phyloP scores from a whole-genome alignment of 306 rosid species.

The Inga leiocalycina region DNA sequence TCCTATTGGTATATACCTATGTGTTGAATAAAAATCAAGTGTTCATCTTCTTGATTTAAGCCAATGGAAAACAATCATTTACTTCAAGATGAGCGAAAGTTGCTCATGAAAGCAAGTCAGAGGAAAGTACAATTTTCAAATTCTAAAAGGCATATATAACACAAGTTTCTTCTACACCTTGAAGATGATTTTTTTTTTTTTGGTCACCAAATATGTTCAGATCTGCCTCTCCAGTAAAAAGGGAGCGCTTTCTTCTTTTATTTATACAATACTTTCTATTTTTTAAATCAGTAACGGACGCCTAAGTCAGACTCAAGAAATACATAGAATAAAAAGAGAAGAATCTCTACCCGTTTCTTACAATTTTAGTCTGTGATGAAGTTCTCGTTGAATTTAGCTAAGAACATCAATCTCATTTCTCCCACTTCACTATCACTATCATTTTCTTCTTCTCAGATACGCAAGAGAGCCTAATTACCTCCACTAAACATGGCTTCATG shows the following conservation, averaged over 20 bases:
- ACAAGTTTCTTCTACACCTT: constrained; percentile 5
- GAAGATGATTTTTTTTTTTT: background rate
- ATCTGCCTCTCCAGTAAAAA: constrained; percentile 6
- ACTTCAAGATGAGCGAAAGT: background rate
- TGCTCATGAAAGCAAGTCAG: background rate
- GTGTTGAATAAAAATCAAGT: background rate
- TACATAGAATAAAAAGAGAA: background rate
- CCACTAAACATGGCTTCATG: background rate
- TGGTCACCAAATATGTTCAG: background rate
- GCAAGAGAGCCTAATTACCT: constrained; percentile 2
- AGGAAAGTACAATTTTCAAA: background rate
- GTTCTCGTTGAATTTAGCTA: background rate
- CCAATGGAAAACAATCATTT: constrained; percentile 5
- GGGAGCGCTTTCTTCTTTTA: background rate
- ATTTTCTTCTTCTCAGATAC: background rate
- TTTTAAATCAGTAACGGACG: background rate
- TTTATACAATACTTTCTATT: background rate
- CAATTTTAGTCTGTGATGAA: background rate
- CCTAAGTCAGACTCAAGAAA: constrained; percentile 4
- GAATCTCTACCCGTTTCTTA: background rate
- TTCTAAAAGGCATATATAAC: constrained; percentile 11
- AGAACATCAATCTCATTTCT: background rate
- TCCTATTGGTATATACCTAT: background rate
- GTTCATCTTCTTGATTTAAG: background rate
- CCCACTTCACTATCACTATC: background rate